phyloP scores from a whole-genome alignment of 2,329 filamentous ascomycete genomes.

The Fusarium floridanum region DNA sequence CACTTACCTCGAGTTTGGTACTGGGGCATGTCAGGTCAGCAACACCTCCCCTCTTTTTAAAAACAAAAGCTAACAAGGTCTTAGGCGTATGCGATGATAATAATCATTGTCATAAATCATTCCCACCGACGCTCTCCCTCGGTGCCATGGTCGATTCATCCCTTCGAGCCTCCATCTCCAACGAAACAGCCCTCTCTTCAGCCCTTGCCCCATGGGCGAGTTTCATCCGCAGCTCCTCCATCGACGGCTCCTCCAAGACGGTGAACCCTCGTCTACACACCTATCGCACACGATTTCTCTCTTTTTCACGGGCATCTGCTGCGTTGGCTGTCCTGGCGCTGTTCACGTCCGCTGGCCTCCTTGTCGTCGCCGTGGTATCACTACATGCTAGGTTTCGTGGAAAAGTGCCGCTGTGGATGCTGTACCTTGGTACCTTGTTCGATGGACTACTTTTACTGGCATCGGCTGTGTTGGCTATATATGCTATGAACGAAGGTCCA shows the following conservation, averaged over 20 bases:
- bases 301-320: constrained; percentile 29
- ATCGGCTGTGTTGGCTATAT: constrained; percentile 16
- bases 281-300: constrained; percentile 13
- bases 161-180: constrained; percentile 16
- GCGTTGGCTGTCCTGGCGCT: constrained; percentile 30
- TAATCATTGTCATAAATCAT: constrained; percentile 21
- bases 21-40: constrained; percentile 29
- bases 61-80: not conserved
- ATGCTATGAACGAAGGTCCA: constrained; percentile 28
- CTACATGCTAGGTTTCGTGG: constrained; percentile 2
- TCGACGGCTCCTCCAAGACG: constrained; percentile 24
- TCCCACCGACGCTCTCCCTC: constrained; percentile 26
- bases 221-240: constrained; percentile 15
- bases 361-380: constrained; percentile 13
- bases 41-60: not conserved
- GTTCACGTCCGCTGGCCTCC: constrained; percentile 20
- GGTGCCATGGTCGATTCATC: constrained; percentile 28
- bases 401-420: constrained; percentile 16
- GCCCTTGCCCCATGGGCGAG: constrained; percentile 23
- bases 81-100: constrained; percentile 27
- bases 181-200: constrained; percentile 1
- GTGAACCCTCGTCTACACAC: constrained; percentile 6
- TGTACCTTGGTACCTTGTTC: constrained; percentile 27
- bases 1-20: constrained; percentile 21
- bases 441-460: constrained; percentile 25